Conservation (phyloP, 345 rosid species). For the Eutrema japonicum region DNA sequence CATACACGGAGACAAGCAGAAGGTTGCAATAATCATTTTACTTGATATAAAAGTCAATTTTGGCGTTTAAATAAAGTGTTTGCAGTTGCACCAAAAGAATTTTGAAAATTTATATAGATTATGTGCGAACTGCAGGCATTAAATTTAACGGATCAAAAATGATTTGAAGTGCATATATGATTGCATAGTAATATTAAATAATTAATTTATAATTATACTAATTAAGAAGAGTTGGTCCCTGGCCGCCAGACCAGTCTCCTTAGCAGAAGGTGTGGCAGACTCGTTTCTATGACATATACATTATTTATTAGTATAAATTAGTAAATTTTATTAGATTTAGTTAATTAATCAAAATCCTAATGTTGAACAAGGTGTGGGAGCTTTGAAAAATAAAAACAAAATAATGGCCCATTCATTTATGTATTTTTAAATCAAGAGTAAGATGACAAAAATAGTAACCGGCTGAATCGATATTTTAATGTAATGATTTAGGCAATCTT, state of each 20-base stretch:
- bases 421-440: not conserved
- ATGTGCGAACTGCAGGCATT: not conserved
- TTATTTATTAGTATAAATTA: not conserved
- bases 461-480: constrained; percentile 23
- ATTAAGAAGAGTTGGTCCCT: constrained; percentile 27
- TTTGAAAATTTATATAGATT: not conserved
- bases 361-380: constrained; percentile 19
- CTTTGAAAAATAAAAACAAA: not conserved
- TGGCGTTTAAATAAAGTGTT: not conserved
- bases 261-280: constrained; percentile 31
- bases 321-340: not conserved
- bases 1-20: no score
- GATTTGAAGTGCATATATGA: constrained; percentile 10
- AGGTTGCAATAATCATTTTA: no score
- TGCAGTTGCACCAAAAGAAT: constrained; percentile 8
- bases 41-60: not conserved
- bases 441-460: constrained; percentile 17
- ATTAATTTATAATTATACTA: not conserved
- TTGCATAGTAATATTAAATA: constrained; percentile 7
- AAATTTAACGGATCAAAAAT: not conserved
- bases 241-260: constrained; percentile 37
- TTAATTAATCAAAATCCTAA: constrained; percentile 2
- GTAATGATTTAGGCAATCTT: constrained; percentile 30
- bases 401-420: constrained; percentile 19
- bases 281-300: constrained; percentile 37